These are phyloP conservation scores for Cucurbitaria berberidis DNA, from an alignment of 2,329 filamentous ascomycete species.

Conservation along the genomic window DNA sequence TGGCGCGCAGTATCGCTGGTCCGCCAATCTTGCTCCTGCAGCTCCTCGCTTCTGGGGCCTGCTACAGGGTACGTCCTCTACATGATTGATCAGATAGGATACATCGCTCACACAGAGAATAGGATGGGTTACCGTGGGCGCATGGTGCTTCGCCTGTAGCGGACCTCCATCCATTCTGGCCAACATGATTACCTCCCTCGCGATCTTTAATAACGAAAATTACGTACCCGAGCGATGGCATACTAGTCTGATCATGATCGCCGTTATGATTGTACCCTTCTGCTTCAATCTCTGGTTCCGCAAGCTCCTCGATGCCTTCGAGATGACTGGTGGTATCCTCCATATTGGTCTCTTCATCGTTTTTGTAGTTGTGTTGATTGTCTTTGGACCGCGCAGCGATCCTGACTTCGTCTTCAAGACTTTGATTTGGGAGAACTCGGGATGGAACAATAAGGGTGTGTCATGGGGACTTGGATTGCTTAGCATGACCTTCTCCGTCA, in stretches of 20 bases:
- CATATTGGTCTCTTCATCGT: conserved; percentile 59
- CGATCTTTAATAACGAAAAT: conserved; percentile 46
- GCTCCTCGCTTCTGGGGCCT: conserved; percentile 35
- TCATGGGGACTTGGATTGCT: conserved; percentile 50
- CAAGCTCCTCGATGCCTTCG: conserved; percentile 53
- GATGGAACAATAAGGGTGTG: conserved; percentile 52
- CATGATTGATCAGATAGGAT: not conserved
- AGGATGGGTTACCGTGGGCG: conserved; percentile 51
- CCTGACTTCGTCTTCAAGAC: conserved; percentile 53
- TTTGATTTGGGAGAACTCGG: conserved; percentile 51
- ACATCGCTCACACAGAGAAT: conserved; percentile 37
- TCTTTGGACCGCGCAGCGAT: conserved; percentile 48
- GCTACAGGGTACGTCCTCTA: conserved; percentile 29
- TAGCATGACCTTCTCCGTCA: conserved; percentile 41
- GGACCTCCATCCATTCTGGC: conserved; percentile 35
- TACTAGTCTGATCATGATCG: conserved; percentile 56
- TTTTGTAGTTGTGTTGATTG: conserved; percentile 54
- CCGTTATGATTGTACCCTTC: conserved; percentile 47
- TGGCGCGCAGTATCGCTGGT: conserved; percentile 44
- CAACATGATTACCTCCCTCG: conserved; percentile 34
- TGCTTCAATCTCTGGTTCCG: conserved; percentile 55
- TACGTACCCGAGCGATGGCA: conserved; percentile 55
- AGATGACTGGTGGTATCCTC: conserved; percentile 54
- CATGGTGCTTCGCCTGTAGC: conserved; percentile 44
- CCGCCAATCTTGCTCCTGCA: conserved; percentile 34